Base-by-base conservation (phyloP, 192 early-diverging fungal species). In the Coemansia sp. region DNA sequence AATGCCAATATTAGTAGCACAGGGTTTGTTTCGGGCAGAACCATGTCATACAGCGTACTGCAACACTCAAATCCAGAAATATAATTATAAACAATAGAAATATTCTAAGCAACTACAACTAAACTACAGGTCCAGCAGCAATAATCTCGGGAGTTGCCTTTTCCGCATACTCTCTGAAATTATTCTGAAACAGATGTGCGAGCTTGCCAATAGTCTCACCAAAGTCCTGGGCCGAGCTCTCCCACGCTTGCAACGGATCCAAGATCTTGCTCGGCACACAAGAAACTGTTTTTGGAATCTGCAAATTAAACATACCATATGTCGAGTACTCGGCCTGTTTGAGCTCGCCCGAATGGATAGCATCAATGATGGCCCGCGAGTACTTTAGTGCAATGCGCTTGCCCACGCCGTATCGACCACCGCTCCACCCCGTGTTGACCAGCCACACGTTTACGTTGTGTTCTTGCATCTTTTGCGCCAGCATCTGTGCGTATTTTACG, bases 391-490 rank as follows among this genome's bases (percentile, higher is more conserved):
- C 83, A 65, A 95, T 94, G 43, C 96, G 91, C 85, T 94, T 89
- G 55, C 93, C 95, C 35, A 82, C 73, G 62, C 93, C 94, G 79
- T 95, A 94, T 55, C 85, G 85, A 58, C 96, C 96, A 77, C 96
- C 94, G 72, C 86, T 93, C 96, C 93, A 97, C 62, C 94, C 94
- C 62, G 94, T 97, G 88, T 97, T 98, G 87, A 97, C 90, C 72
- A 91, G 83, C 93, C 93, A 98, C 56, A 90, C 94, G 81, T 91
- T 81, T 59, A 90, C 91, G 76, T 87, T 84, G 84, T 97, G 88
- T 75, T 70, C 83, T 72, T 88, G 81, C 84, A 98, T 96, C 89
- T 98, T 97, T 29, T 92, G 87, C 3, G 96, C 96, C 58, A 98
- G 87, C 94, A 96, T 96, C 72, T 87, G 87, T 37, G 96, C 96